Evolutionary conservation across 1,284 basidiomycete genomes (phyloP).

Genomic region (Volvariella surrecta): DNA sequence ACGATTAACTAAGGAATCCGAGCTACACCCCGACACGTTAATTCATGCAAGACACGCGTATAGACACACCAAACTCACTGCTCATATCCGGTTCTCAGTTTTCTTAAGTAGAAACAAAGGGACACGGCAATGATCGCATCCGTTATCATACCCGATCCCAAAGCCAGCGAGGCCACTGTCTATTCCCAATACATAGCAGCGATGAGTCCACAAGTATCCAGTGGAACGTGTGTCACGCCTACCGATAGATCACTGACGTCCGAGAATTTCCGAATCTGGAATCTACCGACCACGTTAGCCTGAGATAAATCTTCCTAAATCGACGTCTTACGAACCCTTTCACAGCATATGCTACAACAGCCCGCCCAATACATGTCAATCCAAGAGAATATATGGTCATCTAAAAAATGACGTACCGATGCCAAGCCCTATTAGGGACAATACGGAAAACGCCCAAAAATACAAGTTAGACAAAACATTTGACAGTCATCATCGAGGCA

Average conservation of each 20-base stretch:
- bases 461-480: not conserved
- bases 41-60: not conserved
- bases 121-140: slow-evolving; percentile 39
- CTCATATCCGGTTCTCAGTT: slow-evolving; percentile 36
- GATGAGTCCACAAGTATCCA: no score
- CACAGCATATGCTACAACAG: slow-evolving; percentile 23
- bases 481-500: not conserved
- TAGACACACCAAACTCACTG: slow-evolving; percentile 21
- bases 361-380: not conserved
- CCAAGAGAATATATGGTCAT: not conserved
- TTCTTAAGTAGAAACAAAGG: slow-evolving; percentile 44
- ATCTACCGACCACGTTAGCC: slow-evolving; percentile 6
- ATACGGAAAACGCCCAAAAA: not conserved
- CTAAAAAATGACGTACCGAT: slow-evolving; percentile 11
- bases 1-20: slow-evolving; percentile 38
- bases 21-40: slow-evolving; percentile 20
- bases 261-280: slow-evolving; percentile 6
- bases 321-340: slow-evolving; percentile 24
- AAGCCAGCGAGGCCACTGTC: slow-evolving; percentile 32
- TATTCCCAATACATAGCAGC: slow-evolving; percentile 13
- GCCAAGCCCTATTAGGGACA: slow-evolving; percentile 15
- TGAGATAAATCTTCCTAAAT: not conserved
- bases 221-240: no score
- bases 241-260: slow-evolving; percentile 17
- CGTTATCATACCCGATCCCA: slow-evolving; percentile 34